Evolutionary conservation across 345 rosid genomes (phyloP), one percentile per base, ranked within the genome.

Genomic region (Brassica rapa): DNA sequence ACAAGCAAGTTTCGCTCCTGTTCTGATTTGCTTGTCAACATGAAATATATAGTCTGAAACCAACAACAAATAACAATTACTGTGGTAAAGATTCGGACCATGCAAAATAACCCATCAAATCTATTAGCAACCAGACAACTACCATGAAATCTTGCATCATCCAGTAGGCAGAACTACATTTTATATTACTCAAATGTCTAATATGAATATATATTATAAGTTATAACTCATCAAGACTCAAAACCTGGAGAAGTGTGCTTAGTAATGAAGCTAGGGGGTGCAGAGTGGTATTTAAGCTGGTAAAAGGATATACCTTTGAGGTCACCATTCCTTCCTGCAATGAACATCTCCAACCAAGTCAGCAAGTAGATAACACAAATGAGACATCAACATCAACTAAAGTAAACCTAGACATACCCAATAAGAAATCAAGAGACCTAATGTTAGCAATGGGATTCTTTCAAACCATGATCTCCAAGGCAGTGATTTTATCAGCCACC

Each of bases 371-470:
- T 51, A 78, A 39, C 19, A 24, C 37, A 30, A 59, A 24, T 9
- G n/a, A 65, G 9, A 60, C 62, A 66, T 72, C 33, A 73, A 43
- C 29, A 67, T 7, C 71, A 70, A 3, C 41, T 46, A 62, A 62
- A 60, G 46, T 27, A 27, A 27, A 27, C 30, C 30, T 27, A 60
- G 43, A 73, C 86, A 75, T 82, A 93, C 99, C 98, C 78, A 95
- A 74, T 37, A 95, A 89, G 1, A 90, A 95, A 84, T 91, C 98
- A 68, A 94, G 96, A 8, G 98, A 89, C 79, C 89, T 84, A 88
- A 95, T 79, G 81, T 93, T 95, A 43, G 98, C 98, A 25, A 95
- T 73, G 0, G 98, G 92, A 68, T 95, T 95, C 83, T 93, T 96
- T 41, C 93, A 98, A 23, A 93, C 86, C 84, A 91, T 85, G 43